phyloP scores from a whole-genome alignment of 2,329 filamentous ascomycete species.

The Colletotrichum cordylinicola region DNA sequence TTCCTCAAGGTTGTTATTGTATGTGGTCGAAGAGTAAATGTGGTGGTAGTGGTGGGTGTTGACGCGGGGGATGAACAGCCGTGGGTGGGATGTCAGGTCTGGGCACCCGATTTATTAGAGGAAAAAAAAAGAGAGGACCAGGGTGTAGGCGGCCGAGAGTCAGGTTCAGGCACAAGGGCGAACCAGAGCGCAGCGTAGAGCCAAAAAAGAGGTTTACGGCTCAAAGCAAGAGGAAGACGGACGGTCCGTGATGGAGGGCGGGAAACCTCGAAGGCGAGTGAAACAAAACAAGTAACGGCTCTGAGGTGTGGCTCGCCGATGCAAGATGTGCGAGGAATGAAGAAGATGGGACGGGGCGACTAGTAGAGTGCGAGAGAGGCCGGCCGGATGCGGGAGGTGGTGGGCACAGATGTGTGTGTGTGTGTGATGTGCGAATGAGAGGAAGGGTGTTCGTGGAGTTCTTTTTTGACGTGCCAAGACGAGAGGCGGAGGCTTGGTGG shows the following conservation, averaged over 20 bases:
- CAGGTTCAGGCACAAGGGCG: neutral
- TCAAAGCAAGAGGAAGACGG: neutral
- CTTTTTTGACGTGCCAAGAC: conserved; percentile 15
- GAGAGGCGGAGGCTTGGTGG: neutral
- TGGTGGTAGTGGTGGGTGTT: neutral
- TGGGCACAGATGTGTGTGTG: neutral
- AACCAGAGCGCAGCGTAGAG: neutral
- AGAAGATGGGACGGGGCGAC: conserved; percentile 2
- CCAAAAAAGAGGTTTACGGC: neutral
- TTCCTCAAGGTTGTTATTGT: neutral
- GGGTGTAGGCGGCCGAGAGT: neutral
- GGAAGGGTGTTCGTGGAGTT: neutral
- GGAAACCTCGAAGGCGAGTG: conserved; percentile 12
- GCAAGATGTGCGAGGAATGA: neutral
- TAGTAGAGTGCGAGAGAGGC: neutral
- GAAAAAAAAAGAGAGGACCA: neutral
- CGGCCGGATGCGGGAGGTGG: neutral
- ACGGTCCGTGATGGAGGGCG: neutral
- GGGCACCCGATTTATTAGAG: conserved; percentile 12
- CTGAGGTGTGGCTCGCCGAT: neutral
- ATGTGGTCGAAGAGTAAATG: neutral
- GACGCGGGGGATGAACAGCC: neutral
- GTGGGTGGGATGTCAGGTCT: conserved; percentile 1
- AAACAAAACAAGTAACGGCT: conserved; percentile 22
- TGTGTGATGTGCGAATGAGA: neutral